Evolutionary conservation across 2,329 filamentous ascomycete species (phyloP).

Genomic region (Reticulascus tulasneorum): DNA sequence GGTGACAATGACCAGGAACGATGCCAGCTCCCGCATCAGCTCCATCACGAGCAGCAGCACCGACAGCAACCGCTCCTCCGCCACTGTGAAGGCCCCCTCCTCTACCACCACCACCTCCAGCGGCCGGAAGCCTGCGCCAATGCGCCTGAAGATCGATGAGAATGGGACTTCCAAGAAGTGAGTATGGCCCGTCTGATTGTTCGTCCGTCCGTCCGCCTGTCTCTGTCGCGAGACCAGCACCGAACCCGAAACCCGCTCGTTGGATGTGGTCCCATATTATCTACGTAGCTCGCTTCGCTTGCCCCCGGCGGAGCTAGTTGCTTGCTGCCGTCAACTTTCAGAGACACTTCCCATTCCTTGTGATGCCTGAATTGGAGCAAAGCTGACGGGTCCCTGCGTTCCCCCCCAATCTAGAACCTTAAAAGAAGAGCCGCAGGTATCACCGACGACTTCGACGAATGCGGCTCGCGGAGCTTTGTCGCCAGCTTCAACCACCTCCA

Average conservation of each 20-base stretch:
- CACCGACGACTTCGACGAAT: constrained; percentile 42
- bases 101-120: constrained; percentile 23
- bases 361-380: too few relatives aligned
- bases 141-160: constrained; percentile 37
- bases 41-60: constrained; percentile 62
- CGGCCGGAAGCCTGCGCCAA: constrained; percentile 21
- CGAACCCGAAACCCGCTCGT: too few relatives aligned
- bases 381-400: constrained; percentile 14
- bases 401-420: constrained; percentile 15
- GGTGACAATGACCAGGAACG: constrained; percentile 65
- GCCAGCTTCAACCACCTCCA: constrained; percentile 37
- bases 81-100: constrained; percentile 54
- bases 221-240: too few relatives aligned
- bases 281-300: too few relatives aligned
- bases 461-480: constrained; percentile 40
- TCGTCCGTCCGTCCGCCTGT: constrained; percentile 11
- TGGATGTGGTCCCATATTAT: too few relatives aligned
- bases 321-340: too few relatives aligned
- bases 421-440: constrained; percentile 42
- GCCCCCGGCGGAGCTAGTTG: too few relatives aligned
- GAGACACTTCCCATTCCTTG: too few relatives aligned
- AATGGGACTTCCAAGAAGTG: constrained; percentile 33
- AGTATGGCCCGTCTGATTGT: constrained; percentile 16
- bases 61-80: constrained; percentile 62
- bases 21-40: constrained; percentile 60